phyloP scores from a whole-genome alignment of 225 moss, liverwort and hornwort species.

The Straminergon stramineum region DNA sequence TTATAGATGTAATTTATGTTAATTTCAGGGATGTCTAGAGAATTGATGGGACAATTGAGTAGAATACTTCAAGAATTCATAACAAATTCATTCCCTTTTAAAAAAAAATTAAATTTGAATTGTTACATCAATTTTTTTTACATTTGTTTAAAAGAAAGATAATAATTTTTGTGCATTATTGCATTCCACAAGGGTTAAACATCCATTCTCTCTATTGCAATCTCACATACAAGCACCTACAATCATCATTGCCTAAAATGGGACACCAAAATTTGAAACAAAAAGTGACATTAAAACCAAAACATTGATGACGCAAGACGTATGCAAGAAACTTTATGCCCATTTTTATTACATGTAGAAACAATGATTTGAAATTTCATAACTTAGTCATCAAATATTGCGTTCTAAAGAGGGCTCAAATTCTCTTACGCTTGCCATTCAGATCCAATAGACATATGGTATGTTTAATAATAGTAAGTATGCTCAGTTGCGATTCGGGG shows the following conservation, averaged over 20 bases:
- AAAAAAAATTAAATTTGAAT: too few species aligned
- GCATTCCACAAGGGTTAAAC: too few species aligned
- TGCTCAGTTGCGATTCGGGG: background rate
- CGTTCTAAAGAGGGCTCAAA: background rate
- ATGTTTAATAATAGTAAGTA: background rate
- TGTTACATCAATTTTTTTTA: background rate
- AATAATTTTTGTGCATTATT: background rate
- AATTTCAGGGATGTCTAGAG: fast-evolving
- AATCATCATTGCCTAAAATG: background rate
- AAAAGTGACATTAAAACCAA: background rate
- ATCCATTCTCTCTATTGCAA: background rate
- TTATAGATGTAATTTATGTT: fast-evolving
- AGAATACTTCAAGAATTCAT: background rate
- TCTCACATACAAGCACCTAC: fast-evolving
- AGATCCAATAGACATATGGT: background rate
- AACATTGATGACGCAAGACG: fast-evolving
- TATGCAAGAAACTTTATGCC: background rate
- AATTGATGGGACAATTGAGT: background rate
- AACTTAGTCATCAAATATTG: background rate
- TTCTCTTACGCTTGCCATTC: background rate
- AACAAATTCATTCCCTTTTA: background rate
- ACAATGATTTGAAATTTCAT: background rate
- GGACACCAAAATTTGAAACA: background rate
- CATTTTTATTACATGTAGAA: background rate
- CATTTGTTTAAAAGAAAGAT: background rate